Percentiles rank a stretch among this genome's conserved stretches.
Conservation (phyloP, 371 early-diverging fungal genomes). For the Umbelopsis sp. region DNA sequence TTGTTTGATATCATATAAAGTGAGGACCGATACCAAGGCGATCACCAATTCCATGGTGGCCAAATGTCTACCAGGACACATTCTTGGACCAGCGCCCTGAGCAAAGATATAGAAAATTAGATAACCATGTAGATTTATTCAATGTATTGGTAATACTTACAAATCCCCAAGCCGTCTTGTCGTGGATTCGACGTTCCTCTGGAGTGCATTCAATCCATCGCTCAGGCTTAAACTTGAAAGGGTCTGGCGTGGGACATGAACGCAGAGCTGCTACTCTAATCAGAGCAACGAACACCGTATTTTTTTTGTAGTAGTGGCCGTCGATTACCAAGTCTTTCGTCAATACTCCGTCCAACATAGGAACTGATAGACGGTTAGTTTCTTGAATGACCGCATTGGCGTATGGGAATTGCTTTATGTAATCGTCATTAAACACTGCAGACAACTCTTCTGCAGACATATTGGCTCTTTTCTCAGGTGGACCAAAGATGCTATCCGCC, state of each 20-base stretch:
- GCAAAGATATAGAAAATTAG: neutral
- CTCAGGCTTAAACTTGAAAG: slow-evolving; percentile 20
- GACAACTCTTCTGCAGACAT: neutral
- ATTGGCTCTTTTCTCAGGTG: neutral
- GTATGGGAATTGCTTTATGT: slow-evolving; percentile 7
- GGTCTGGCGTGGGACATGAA: slow-evolving; percentile 12
- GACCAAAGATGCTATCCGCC: slow-evolving; percentile 4
- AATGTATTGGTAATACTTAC: neutral
- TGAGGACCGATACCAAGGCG: neutral
- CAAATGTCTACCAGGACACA: slow-evolving; percentile 17
- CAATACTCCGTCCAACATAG: neutral
- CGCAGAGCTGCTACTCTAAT: slow-evolving; percentile 5
- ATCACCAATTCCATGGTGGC: slow-evolving; percentile 4
- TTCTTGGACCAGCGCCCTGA: slow-evolving; percentile 12
- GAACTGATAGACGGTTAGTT: neutral
- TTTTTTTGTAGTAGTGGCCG: neutral
- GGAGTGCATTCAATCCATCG: slow-evolving; percentile 17
- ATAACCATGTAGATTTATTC: neutral
- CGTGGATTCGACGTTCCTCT: slow-evolving; percentile 2
- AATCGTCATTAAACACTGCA: neutral
- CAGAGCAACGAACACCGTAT: neutral
- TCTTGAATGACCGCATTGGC: slow-evolving; percentile 12
- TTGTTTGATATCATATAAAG: neutral
- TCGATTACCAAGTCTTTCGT: neutral
- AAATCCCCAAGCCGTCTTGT: slow-evolving; percentile 11